Base-by-base conservation (phyloP, 2,329 filamentous ascomycete species). In the Alternaria viburni region DNA sequence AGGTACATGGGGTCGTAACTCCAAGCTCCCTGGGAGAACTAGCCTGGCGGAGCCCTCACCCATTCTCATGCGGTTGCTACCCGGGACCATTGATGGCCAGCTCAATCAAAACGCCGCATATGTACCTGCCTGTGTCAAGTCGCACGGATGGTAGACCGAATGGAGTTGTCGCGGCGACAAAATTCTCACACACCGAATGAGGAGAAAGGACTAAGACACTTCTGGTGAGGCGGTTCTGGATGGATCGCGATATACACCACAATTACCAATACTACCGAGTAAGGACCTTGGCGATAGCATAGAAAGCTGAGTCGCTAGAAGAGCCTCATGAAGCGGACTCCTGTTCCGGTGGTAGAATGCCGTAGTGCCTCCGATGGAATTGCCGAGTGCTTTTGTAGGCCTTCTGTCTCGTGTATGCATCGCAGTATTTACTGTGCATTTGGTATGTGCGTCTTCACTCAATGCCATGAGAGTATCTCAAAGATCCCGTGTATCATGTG, bases 241-340 rank as follows among this genome's bases (percentile, higher is more conserved):
- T 36, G 44, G 2, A 52, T 36, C 51, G 43, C 36, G 57, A 50
- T 50, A 4, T 3, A n/a, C 5, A 36, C 26, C 19, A 36, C 49
- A 51, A 36, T 51, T 32, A 21, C 5, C 54, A 44, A 58, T 49
- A 41, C 25, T 54, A 44, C 47, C 41, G 55, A 49, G 55, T 54
- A 54, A 62, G 55, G 13, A 51, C 13, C 55, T 59, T 62, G 59
- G 55, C 43, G 17, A 30, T 51, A 19, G 10, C 21, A 49, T 11
- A 41, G 23, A 36, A 59, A 25, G 28, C 59, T 52, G 55, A 54
- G 10, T 59, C 54, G 47, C 5, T 49, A 23, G 23, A 54, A n/a
- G 49, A 44, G 44, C 50, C 30, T 30, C 19, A 25, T 30, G 11
- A 3, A 17, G 5, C 17, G 19, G 26, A 25, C 15, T 17, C 19